Conservation (phyloP, 805 yeast species). For the Lipomyces yamadae region DNA sequence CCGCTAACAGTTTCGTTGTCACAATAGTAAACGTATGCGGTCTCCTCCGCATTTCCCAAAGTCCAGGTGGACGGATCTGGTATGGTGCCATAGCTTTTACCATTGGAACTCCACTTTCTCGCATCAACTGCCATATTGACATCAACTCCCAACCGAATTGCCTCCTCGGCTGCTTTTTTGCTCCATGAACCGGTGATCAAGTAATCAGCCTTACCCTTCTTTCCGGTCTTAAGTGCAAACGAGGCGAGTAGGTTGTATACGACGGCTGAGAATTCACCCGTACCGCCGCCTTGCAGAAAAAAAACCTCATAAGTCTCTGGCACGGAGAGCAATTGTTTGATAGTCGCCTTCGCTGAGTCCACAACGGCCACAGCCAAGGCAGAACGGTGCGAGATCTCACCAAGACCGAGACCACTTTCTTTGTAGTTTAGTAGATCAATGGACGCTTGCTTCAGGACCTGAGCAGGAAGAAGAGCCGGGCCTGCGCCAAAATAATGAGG, state of each 20-base stretch:
- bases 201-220: constrained; percentile 80
- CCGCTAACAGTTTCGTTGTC: constrained; percentile 98
- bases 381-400: constrained; percentile 96
- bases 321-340: constrained; percentile 66
- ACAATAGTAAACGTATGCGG: constrained; percentile 87
- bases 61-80: constrained; percentile 68
- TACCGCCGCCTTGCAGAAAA: constrained; percentile 98
- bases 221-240: constrained; percentile 71
- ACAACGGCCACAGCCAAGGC: constrained; percentile 77
- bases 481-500: constrained; percentile 91
- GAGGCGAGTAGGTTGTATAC: constrained; percentile 82
- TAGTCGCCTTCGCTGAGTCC: constrained; percentile 71
- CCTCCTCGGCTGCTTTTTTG: constrained; percentile 84
- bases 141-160: constrained; percentile 77
- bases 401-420: constrained; percentile 78
- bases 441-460: constrained; percentile 87
- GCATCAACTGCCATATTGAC: constrained; percentile 72
- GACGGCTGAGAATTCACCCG: constrained; percentile 89
- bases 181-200: constrained; percentile 95
- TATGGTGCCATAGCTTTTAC: constrained; percentile 63
- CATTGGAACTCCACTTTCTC: constrained; percentile 53
- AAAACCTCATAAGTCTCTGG: constrained; percentile 95
- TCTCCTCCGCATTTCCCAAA: constrained; percentile 57
- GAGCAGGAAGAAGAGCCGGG: constrained; percentile 88
- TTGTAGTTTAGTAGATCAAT: constrained; percentile 75